These are phyloP conservation scores for Verticillium nubilum DNA, from an alignment of 2,329 filamentous ascomycete species.

Conservation along the genomic window DNA sequence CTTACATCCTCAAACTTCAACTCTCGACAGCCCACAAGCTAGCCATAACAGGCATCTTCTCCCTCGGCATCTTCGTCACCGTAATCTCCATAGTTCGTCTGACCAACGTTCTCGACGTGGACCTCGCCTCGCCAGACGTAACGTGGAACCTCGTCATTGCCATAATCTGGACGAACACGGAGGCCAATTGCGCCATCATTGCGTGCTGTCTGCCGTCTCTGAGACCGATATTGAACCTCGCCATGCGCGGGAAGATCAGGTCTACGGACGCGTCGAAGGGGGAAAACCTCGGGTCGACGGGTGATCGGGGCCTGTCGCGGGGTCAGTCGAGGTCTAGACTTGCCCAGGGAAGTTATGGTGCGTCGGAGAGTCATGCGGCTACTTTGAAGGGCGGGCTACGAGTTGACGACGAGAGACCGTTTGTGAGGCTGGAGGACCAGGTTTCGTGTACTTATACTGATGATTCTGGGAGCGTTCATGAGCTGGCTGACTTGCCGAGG, in stretches of 20 bases:
- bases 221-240: neutral
- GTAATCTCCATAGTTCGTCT: constrained; percentile 13
- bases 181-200: constrained; percentile 17
- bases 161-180: constrained; percentile 16
- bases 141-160: constrained; percentile 18
- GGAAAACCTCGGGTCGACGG: neutral
- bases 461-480: neutral
- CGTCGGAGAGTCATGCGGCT: neutral
- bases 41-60: constrained; percentile 17
- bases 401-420: constrained; percentile 1
- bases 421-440: neutral
- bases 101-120: constrained; percentile 5
- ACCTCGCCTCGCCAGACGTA: constrained; percentile 15
- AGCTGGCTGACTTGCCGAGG: neutral
- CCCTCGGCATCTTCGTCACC: constrained; percentile 17
- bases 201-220: constrained; percentile 1
- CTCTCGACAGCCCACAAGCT: constrained; percentile 17
- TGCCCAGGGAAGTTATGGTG: neutral
- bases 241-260: neutral
- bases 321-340: neutral
- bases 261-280: neutral
- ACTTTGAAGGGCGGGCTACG: neutral
- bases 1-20: constrained; percentile 19
- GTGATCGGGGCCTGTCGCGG: neutral
- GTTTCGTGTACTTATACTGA: neutral